Percentiles rank a stretch among this genome's conserved stretches.
These are phyloP conservation scores for Colletotrichum liaoningense DNA, from an alignment of 2,329 filamentous ascomycete species.

Conservation along the genomic window DNA sequence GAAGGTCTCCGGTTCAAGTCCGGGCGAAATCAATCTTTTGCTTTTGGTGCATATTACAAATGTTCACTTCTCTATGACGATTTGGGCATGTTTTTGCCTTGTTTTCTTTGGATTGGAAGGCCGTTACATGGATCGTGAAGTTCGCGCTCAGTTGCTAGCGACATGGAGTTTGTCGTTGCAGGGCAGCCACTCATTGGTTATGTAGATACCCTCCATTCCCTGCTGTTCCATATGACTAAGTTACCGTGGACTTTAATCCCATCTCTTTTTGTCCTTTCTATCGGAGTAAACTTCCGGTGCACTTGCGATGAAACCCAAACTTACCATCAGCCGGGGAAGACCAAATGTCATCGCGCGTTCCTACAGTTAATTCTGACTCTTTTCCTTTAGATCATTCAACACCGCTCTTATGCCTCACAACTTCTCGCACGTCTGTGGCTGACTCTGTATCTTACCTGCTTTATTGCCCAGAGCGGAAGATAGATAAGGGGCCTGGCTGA, in stretches of 20 bases:
- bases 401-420: no score
- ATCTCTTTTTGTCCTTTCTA: neutral
- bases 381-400: no score
- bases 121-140: no score
- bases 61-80: no score
- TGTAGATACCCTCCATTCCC: neutral
- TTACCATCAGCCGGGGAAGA: neutral
- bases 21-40: constrained; percentile 17
- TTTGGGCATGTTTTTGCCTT: no score
- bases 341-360: neutral
- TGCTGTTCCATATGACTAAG: neutral
- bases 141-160: no score
- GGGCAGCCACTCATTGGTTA: neutral
- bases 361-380: no score
- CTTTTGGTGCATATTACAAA: neutral
- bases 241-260: neutral
- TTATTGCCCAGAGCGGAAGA: no score
- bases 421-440: no score
- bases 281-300: rapidly evolving
- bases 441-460: no score
- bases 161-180: neutral
- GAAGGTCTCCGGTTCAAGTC: constrained; percentile 36
- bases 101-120: no score
- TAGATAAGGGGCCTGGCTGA: no score
- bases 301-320: neutral